Evolutionary conservation across 805 yeast species (phyloP), one percentile per base, ranked within the genome.

Genomic region (Candida glaebosa): DNA sequence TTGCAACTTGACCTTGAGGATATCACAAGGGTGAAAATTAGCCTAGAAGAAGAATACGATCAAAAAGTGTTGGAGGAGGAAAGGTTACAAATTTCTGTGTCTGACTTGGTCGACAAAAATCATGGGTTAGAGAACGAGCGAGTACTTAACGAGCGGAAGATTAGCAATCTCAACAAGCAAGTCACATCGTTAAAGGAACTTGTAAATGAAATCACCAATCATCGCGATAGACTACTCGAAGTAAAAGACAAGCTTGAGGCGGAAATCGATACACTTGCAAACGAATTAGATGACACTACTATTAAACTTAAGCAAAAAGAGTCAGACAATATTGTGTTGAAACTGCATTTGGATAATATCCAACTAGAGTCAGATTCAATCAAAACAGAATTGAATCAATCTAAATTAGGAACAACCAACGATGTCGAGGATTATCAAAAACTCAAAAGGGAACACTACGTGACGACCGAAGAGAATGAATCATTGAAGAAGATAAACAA

Each of bases 391-490:
- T 50, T 70, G 22, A 61, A 49, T 37, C 60, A 57, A 43, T 61
- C 69, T 18, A 61, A 51, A 51, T 42, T 47, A 25, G 58, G 53
- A 16, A 54, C 52, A 18, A 42, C 51, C 15, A 54, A 51, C 39
- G 73, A 68, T 43, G 57, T 49, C 6, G 53, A 47, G 44, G 72
- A 65, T 38, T 69, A 63, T 47, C 67, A 60, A 39, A 59, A 53
- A 14, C 50, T 68, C 25, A 56, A 80, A 44, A 75, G 75, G 34
- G 79, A 79, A 35, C 72, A 76, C 31, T 64, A 82, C 42, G 78
- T 80, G 38, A 59, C 81, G 3, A 62, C 69, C 18, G 87, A 85
- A 57, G 93, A 85, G 54, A 84, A 82, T 52, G 81, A 79, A 51
- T 75, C 84, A 1, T 55, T 84, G 33, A 76, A 75, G 19, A 81